Evolutionary conservation across 2,329 filamentous ascomycete genomes (phyloP), one percentile per base, ranked within the genome.

Genomic region (Pestalotiopsis sp.): DNA sequence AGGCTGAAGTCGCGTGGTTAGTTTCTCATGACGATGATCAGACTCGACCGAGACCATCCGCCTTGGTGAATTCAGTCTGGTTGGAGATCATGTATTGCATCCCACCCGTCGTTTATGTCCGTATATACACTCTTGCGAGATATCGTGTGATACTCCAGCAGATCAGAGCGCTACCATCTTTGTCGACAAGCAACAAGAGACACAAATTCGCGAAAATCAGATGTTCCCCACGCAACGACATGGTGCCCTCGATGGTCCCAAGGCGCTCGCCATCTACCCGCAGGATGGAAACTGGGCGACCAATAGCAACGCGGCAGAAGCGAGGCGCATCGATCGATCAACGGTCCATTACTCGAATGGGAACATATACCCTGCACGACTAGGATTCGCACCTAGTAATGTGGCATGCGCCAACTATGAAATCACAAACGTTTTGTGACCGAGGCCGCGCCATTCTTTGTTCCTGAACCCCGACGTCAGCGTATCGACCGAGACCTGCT

Each of bases 381-480:
- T 11, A 27, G n/a, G 59, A 36, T 27, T 17, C 25, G 20, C n/a
- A 38, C 39, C 11, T 20, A 13, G 31, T 36, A 36, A 36, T 62
- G 59, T 62, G 31, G 23, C 59, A 62, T 62, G 25, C 59, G 31
- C 27, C 12, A 62, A 62, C 27, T 62, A 41, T 62, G 59, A 62
- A 62, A 62, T 62, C 59, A 62, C 31, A 6, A 62, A 62, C 20
- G 17, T 62, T 62, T 36, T 62, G 27, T 39, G 14, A 36, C 27
- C 59, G 17, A 62, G 27, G 59, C 59, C 13, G 31, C 13, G 59
- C 6, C 11, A 23, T n/a, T n/a, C 11, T 39, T 27, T 23, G 59
- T 38, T 60, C 27, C 14, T 25, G 27, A 60, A 25, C 27, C 12
- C 13, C 58, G 25, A 60, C 58, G 23, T 36, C 58, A 38, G 11